Evolutionary conservation across 257 asterid genomes (phyloP).

Genomic region (Ehretia macrophylla): DNA sequence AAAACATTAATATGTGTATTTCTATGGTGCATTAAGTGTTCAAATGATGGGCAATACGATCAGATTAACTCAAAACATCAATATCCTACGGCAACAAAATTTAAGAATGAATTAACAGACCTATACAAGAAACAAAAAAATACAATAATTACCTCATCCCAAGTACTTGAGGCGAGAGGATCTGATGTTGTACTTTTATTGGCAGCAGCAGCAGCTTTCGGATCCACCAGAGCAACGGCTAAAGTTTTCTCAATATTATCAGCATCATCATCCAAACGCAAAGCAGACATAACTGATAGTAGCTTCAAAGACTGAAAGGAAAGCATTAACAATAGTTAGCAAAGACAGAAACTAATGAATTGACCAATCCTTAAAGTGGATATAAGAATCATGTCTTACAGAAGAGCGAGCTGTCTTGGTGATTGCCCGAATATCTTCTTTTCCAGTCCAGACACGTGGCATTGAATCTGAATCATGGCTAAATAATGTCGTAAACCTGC

Average conservation of each 20-base stretch:
- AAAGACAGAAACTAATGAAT: constrained; percentile 1
- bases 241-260: constrained; percentile 68
- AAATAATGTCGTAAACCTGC: constrained; percentile 77
- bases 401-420: constrained; percentile 88
- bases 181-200: constrained; percentile 43
- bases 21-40: too few species aligned
- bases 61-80: too few species aligned
- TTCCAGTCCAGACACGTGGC: constrained; percentile 94
- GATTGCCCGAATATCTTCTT: constrained; percentile 90
- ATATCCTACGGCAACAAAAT: neutral
- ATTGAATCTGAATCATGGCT: constrained; percentile 84
- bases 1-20: too few species aligned
- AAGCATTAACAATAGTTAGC: constrained; percentile 6
- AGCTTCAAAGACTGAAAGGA: constrained; percentile 66
- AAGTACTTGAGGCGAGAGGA: constrained; percentile 86
- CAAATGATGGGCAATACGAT: too few species aligned
- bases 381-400: constrained; percentile 44
- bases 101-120: neutral
- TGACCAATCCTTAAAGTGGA: constrained; percentile 11
- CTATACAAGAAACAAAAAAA: constrained; percentile 8
- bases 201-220: constrained; percentile 47
- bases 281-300: constrained; percentile 77
- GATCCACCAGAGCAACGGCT: constrained; percentile 67
- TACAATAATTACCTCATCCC: constrained; percentile 64
- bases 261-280: constrained; percentile 68